These are phyloP conservation scores for Komagataella pseudopastoris DNA, from an alignment of 805 yeast species.

Conservation along the genomic window DNA sequence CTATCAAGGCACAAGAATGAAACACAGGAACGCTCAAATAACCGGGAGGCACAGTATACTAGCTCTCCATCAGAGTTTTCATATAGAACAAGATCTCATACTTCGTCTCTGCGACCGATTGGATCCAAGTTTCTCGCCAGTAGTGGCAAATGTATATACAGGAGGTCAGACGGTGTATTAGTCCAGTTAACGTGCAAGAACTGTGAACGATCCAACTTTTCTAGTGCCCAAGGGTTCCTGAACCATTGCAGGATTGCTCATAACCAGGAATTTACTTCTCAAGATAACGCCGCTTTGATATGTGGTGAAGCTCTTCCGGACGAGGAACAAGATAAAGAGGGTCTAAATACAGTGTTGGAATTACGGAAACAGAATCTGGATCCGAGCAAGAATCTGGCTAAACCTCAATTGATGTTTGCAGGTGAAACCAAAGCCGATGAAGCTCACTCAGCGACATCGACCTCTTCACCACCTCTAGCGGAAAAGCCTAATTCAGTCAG, in stretches of 20 bases:
- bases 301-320: slow-evolving; percentile 46
- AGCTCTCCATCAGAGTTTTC: slow-evolving; percentile 8
- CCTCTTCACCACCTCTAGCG: slow-evolving; percentile 1
- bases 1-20: slow-evolving; percentile 6
- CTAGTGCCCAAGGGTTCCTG: slow-evolving; percentile 69
- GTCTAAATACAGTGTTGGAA: slow-evolving; percentile 21
- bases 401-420: slow-evolving; percentile 20
- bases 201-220: slow-evolving; percentile 57
- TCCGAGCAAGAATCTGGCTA: slow-evolving; percentile 25
- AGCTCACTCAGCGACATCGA: slow-evolving; percentile 1
- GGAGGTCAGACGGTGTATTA: slow-evolving; percentile 57
- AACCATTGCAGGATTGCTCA: slow-evolving; percentile 71
- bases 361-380: slow-evolving; percentile 23
- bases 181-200: slow-evolving; percentile 57
- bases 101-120: slow-evolving; percentile 37
- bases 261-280: slow-evolving; percentile 53
- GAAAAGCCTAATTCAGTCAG: neutral
- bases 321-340: slow-evolving; percentile 44
- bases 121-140: slow-evolving; percentile 13
- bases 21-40: slow-evolving; percentile 9
- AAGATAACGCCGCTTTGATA: slow-evolving; percentile 58
- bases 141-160: slow-evolving; percentile 36
- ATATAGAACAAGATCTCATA: slow-evolving; percentile 35
- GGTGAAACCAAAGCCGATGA: slow-evolving; percentile 1
- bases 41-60: slow-evolving; percentile 1